phyloP scores from a whole-genome alignment of 2,329 filamentous ascomycete species.

The Emmonsia crescens region DNA sequence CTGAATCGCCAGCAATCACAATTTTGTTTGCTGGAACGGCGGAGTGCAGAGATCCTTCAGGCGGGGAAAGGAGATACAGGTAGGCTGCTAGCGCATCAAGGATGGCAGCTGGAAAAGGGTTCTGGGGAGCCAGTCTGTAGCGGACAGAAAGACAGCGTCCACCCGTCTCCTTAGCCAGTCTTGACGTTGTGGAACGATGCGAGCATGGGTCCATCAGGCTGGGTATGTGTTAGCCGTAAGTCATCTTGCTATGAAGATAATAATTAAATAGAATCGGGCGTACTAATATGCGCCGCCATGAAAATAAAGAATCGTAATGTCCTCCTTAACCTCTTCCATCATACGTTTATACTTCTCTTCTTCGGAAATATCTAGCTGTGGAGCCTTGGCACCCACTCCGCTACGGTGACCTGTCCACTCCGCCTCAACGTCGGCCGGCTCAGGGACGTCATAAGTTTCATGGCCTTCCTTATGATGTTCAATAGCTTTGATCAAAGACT shows the following conservation, averaged over 20 bases:
- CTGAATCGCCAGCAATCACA: conserved; percentile 37
- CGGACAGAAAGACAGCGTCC: conserved; percentile 35
- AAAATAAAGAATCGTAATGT: conserved; percentile 36
- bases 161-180: conserved; percentile 30
- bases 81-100: conserved; percentile 39
- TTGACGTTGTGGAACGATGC: conserved; percentile 28
- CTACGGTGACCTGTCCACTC: conserved; percentile 37
- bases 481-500: conserved; percentile 30
- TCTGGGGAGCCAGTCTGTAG: conserved; percentile 38
- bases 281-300: conserved; percentile 39
- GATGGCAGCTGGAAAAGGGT: conserved; percentile 38
- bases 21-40: conserved; percentile 35
- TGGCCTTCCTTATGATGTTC: conserved; percentile 28
- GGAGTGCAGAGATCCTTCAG: conserved; percentile 31
- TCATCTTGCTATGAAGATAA: not conserved
- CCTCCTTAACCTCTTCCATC: conserved; percentile 28
- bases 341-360: conserved; percentile 32
- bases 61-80: conserved; percentile 36
- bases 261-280: conserved; percentile 12
- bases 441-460: conserved; percentile 30
- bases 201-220: conserved; percentile 37
- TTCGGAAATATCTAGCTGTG: conserved; percentile 33
- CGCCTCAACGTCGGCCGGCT: conserved; percentile 28
- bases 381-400: conserved; percentile 28
- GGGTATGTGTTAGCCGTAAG: not conserved